Evolutionary conservation across 345 rosid species (phyloP).

Genomic region (Anacardium occidentale): DNA sequence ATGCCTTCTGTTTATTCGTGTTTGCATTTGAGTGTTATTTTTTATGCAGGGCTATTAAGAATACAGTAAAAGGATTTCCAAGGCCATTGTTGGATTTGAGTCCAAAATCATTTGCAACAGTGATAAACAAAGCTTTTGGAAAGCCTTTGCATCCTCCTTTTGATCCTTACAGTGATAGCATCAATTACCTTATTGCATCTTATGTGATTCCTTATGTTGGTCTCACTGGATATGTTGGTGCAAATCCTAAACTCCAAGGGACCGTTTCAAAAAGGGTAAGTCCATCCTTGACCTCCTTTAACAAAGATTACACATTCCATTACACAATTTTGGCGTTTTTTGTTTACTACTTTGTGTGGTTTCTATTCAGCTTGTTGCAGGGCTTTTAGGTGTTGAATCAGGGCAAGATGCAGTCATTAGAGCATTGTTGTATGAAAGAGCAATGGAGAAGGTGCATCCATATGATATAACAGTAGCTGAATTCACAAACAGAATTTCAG

Average conservation of each 20-base stretch:
- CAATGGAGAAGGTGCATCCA: constrained; percentile 31
- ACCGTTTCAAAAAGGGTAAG: constrained; percentile 51
- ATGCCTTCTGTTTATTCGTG: background rate
- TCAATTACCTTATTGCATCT: constrained; percentile 69
- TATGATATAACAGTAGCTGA: constrained; percentile 42
- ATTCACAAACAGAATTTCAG: constrained; percentile 38
- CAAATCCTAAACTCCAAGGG: constrained; percentile 52
- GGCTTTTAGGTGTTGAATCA: constrained; percentile 73
- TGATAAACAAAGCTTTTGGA: constrained; percentile 56
- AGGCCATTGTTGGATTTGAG: constrained; percentile 78
- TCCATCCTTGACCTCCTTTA: background rate
- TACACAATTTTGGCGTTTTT: background rate
- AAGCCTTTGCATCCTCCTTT: constrained; percentile 55
- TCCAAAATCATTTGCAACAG: constrained; percentile 46
- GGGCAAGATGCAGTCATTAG: constrained; percentile 85
- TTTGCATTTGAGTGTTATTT: background rate
- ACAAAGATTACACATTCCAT: background rate
- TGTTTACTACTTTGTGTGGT: too few relatives aligned
- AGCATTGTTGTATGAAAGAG: constrained; percentile 47
- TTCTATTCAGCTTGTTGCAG: constrained; percentile 59
- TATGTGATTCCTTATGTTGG: constrained; percentile 80
- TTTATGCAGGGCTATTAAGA: constrained; percentile 59
- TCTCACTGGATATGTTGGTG: constrained; percentile 83
- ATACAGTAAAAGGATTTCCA: constrained; percentile 64
- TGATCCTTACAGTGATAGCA: constrained; percentile 56